Evolutionary conservation across 2,329 filamentous ascomycete species (phyloP), one percentile per base, ranked within the genome.

Genomic region (Aphanoascus verrucosus): DNA sequence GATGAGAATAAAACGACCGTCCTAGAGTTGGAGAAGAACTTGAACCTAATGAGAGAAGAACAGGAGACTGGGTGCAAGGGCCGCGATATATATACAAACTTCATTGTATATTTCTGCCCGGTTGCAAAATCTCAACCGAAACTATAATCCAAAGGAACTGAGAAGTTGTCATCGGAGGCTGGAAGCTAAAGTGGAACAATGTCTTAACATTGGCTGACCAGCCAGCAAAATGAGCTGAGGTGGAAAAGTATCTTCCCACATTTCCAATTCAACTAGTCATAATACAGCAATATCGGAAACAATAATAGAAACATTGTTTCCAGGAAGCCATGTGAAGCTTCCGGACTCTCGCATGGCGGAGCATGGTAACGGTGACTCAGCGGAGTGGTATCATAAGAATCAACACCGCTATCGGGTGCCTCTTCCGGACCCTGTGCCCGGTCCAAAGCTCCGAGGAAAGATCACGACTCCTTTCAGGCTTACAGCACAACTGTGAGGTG

Each of bases 131-230:
- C 42, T n/a, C 42, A 19, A 19, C 28, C 17, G 42, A 32, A 47
- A 48, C 42, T 6, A 32, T 46, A 28, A 37, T 52, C 3, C 42
- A 34, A 14, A 38, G 3, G 14, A 41, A 5, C 23, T n/a, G 14
- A 43, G 23, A 32, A n/a, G 2, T 14, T 49, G 28, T 49, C 51
- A 53, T 42, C 51, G 37, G 4, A 12, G 46, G 31, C 44, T 32
- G 35, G 51, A 43, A 48, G 35, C 32, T 34, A 42, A 48, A 42
- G 44, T 53, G 44, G 51, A 49, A 53, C 44, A 53, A 35, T 53
- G 51, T 53, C 51, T 49, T 52, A 46, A 40, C 12, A 52, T 41
- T 45, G 41, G 43, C 37, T 31, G 17, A 14, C 50, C 17, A 31
- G 49, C 41, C 17, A 17, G 34, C 34, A 20, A 38, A 17, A 20